Conservation (phyloP, 2,329 filamentous ascomycete genomes). For the Diaporthe aspalathi region DNA sequence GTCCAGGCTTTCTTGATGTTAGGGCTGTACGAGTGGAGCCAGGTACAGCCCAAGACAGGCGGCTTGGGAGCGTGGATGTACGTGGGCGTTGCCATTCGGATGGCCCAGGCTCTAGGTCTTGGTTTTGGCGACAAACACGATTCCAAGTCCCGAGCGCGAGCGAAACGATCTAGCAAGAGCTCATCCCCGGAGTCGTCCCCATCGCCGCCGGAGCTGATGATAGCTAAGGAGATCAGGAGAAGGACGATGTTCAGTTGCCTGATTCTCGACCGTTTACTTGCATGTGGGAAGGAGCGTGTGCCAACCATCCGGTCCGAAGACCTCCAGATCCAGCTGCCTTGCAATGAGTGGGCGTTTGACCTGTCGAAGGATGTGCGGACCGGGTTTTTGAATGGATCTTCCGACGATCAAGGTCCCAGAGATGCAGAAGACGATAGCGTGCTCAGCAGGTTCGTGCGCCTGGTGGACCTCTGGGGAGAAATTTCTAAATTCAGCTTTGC, state of each 20-base stretch:
- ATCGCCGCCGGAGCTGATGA: conserved; percentile 53
- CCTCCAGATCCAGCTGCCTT: conserved; percentile 74
- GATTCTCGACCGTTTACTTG: conserved; percentile 76
- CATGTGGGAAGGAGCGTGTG: conserved; percentile 71
- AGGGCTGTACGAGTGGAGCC: conserved; percentile 77
- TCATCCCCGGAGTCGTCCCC: conserved; percentile 3
- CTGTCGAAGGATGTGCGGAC: conserved; percentile 69
- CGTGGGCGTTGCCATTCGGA: conserved; percentile 72
- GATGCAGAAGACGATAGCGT: conserved; percentile 57
- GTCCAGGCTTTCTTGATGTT: conserved; percentile 78
- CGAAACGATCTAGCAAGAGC: conserved; percentile 28
- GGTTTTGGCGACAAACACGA: conserved; percentile 64
- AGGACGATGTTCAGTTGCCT: conserved; percentile 82
- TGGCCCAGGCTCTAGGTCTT: conserved; percentile 71
- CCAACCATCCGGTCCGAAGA: conserved; percentile 70
- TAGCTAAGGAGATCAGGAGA: conserved; percentile 72
- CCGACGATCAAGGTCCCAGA: conserved; percentile 41
- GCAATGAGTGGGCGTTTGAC: conserved; percentile 73
- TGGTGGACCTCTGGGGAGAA: conserved; percentile 71
- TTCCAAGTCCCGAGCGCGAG: conserved; percentile 26
- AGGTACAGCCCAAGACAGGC: conserved; percentile 59
- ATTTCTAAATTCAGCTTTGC: conserved; percentile 66
- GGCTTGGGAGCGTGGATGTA: conserved; percentile 74
- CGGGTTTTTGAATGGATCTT: conserved; percentile 55
- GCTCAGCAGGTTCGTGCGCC: conserved; percentile 64